Conservation (phyloP, 306 rosid genomes). For the Cyclanthera cordifolia region DNA sequence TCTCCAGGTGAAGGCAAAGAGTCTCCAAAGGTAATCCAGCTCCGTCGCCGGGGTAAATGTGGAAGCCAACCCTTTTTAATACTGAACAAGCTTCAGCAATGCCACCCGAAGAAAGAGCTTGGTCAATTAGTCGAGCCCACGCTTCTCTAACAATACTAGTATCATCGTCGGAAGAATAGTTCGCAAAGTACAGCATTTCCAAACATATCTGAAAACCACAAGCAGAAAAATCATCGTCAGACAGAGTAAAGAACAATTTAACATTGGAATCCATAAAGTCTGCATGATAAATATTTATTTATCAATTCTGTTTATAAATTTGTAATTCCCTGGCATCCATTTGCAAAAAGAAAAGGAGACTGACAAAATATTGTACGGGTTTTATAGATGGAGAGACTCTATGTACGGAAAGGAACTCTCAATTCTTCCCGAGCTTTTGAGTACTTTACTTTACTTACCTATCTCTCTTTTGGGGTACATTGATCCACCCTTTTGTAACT, state of each 20-base stretch:
- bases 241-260: slow-evolving; percentile 3
- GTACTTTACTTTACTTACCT: too few relatives aligned
- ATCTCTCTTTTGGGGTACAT: too few relatives aligned
- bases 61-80: slow-evolving; percentile 86
- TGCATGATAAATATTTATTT: background rate
- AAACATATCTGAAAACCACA: slow-evolving; percentile 60
- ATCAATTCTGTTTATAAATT: background rate
- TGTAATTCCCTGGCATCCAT: too few relatives aligned
- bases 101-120: slow-evolving; percentile 86
- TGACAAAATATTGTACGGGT: too few relatives aligned
- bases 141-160: slow-evolving; percentile 77
- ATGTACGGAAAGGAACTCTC: too few relatives aligned
- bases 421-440: too few relatives aligned
- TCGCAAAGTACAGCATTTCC: slow-evolving; percentile 90
- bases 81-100: slow-evolving; percentile 90
- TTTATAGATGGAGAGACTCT: too few relatives aligned
- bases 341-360: too few relatives aligned
- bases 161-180: slow-evolving; percentile 76
- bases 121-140: slow-evolving; percentile 89
- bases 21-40: slow-evolving; percentile 68
- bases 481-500: too few relatives aligned
- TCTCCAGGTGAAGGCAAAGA: slow-evolving; percentile 90
- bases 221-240: slow-evolving; percentile 12
- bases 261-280: background rate
- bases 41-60: slow-evolving; percentile 87